Conservation (phyloP, 2,329 filamentous ascomycete species). For the Sarocladiaceae sp. region DNA sequence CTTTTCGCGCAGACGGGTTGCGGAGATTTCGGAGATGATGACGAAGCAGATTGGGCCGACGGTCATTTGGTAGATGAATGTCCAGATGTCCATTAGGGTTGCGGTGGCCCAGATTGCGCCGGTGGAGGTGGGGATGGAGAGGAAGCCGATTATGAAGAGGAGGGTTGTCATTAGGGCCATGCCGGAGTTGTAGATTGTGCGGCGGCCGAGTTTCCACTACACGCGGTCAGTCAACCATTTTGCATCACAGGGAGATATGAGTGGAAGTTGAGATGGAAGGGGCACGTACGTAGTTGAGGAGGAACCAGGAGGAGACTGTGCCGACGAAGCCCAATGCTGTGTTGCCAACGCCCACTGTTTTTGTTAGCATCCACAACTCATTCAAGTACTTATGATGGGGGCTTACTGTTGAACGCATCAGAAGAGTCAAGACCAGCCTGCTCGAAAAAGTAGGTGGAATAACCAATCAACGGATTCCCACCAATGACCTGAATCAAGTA, state of each 20-base stretch:
- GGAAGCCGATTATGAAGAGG: constrained; percentile 36
- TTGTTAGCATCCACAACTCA: neutral
- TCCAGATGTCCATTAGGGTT: constrained; percentile 24
- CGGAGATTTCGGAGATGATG: constrained; percentile 28
- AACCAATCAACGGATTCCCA: constrained; percentile 28
- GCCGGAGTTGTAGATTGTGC: constrained; percentile 33
- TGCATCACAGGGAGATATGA: neutral
- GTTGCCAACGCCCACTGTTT: constrained; percentile 25
- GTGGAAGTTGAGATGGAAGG: neutral
- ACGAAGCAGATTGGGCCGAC: constrained; percentile 18
- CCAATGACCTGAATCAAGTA: constrained; percentile 31
- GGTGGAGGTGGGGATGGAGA: constrained; percentile 40
- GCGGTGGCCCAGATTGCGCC: constrained; percentile 11
- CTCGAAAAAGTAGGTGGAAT: constrained; percentile 38
- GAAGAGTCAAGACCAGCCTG: constrained; percentile 33
- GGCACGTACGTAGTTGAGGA: constrained; percentile 22
- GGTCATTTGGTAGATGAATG: constrained; percentile 20
- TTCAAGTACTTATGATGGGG: neutral
- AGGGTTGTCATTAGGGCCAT: constrained; percentile 42
- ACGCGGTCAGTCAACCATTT: neutral
- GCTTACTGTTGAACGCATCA: constrained; percentile 26
- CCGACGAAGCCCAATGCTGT: constrained; percentile 32
- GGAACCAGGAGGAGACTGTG: constrained; percentile 30
- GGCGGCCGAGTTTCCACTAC: constrained; percentile 27
- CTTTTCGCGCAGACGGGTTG: constrained; percentile 28